phyloP scores from a whole-genome alignment of 257 asterid genomes.

The Plantago elongata region DNA sequence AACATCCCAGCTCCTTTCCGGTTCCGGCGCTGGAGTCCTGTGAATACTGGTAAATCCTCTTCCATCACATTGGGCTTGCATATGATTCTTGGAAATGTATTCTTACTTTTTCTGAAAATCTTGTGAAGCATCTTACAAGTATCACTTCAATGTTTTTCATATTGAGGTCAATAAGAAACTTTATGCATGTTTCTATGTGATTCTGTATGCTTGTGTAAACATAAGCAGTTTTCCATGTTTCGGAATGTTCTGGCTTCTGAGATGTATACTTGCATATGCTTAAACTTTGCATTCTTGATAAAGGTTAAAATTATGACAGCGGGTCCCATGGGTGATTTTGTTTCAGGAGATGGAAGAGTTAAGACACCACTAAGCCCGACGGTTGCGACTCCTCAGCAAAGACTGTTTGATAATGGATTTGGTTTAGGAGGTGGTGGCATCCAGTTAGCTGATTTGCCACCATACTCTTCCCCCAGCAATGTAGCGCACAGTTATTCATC shows the following conservation, averaged over 20 bases:
- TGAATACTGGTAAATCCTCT: slow-evolving; percentile 41
- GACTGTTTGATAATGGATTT: slow-evolving; percentile 33
- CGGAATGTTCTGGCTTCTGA: too few relatives aligned
- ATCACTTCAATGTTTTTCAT: too few relatives aligned
- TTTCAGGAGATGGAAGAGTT: slow-evolving; percentile 57
- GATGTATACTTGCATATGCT: too few relatives aligned
- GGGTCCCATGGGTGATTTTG: background rate
- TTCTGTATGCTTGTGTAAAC: too few relatives aligned
- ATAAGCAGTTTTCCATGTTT: too few relatives aligned
- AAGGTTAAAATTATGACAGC: background rate
- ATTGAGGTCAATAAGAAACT: too few relatives aligned
- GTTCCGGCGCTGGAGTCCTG: slow-evolving; percentile 64
- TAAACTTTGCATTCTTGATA: background rate
- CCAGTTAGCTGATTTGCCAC: slow-evolving; percentile 44
- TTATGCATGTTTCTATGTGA: too few relatives aligned
- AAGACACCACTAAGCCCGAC: slow-evolving; percentile 74
- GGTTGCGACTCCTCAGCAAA: slow-evolving; percentile 32
- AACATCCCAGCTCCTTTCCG: slow-evolving; percentile 41
- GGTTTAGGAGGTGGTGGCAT: slow-evolving; percentile 31
- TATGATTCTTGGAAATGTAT: too few relatives aligned
- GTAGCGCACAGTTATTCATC: slow-evolving; percentile 63
- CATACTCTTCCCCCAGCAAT: slow-evolving; percentile 49
- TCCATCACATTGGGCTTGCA: background rate
- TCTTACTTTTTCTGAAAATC: too few relatives aligned
- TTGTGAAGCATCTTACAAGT: too few relatives aligned